Base-by-base conservation (phyloP, 495 filamentous ascomycete species). In the Symbiotaphrina buchneri region DNA sequence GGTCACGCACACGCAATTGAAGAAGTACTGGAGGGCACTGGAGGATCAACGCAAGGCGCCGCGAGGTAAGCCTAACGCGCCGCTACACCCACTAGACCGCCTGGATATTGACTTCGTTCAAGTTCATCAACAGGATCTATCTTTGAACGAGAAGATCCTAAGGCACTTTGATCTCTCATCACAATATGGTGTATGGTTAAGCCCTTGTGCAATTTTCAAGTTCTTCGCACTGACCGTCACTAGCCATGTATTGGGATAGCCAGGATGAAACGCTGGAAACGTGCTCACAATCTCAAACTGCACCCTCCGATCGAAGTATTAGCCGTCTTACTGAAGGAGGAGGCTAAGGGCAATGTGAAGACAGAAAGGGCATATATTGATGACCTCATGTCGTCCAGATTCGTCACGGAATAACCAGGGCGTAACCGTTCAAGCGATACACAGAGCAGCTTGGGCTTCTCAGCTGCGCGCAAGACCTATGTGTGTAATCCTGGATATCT, bases 231-330 rank as follows among this genome's bases (percentile, higher is more conserved):
- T 40, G 10, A 36, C 21, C 33, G 21, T 5, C 20, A 16, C 10
- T 27, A 92, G 79, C 90, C 87, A 1, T 90, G 78, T 44, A 74
- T 93, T 32, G 90, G 90, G 1, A 82, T 90, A 16, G 51, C 68
- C 7, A 65, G 90, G 6, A 41, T 74, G 30, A 77, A 76, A 50
- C 74, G 90, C 0, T 99, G 90, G 90, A 67, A 75, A 42, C 64
- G 90, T 6, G 90, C 90, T 2, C 54, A 91, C 26, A 54, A 52
- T 27, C 51, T 99, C 27, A 73, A 74, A 1, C 52, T 99, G 29
- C 63, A 78, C 22, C 90, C 90, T 0, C 87, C 90, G 1, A 59
- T 92, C 20, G 84, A 94, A 48, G 82, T 95, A n/a, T 57, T 94
- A 3, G 75, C 81, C 0, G 77, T 93, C 15, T 45, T 94, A 22